phyloP scores from a whole-genome alignment of 2,329 filamentous ascomycete species.

The Colletotrichum ledebouriae region DNA sequence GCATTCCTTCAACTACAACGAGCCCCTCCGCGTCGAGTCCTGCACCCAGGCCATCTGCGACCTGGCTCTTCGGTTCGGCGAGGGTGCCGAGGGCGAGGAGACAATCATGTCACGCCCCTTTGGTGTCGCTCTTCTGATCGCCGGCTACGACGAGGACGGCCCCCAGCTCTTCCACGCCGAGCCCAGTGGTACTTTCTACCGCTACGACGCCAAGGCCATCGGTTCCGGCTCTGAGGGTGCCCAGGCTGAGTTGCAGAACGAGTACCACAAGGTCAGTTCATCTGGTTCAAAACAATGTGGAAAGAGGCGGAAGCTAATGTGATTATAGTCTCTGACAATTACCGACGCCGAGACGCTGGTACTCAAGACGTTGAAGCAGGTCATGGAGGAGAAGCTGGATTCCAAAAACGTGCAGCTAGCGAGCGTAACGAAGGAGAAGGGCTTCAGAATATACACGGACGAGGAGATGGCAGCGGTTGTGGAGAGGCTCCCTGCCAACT shows the following conservation, averaged over 20 bases:
- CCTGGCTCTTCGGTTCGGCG: constrained; percentile 93
- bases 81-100: constrained; percentile 97
- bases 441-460: constrained; percentile 98
- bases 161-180: constrained; percentile 98
- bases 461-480: constrained; percentile 97
- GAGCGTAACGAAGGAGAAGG: constrained; percentile 96
- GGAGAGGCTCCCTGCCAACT: constrained; percentile 81
- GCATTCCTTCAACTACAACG: constrained; percentile 98
- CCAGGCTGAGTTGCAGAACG: constrained; percentile 97
- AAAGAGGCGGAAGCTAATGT: constrained; percentile 1
- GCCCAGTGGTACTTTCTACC: constrained; percentile 97
- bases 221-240: constrained; percentile 97
- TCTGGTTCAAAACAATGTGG: neutral
- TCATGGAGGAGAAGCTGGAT: constrained; percentile 99
- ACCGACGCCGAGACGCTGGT: constrained; percentile 94
- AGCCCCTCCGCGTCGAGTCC: constrained; percentile 94
- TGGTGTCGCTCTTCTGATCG: constrained; percentile 95
- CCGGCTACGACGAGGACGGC: constrained; percentile 96
- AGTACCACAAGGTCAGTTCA: constrained; percentile 86
- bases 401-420: constrained; percentile 98
- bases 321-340: constrained; percentile 82
- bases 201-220: constrained; percentile 99
- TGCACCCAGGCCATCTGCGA: constrained; percentile 99
- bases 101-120: constrained; percentile 99
- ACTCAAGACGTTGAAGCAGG: constrained; percentile 98